Evolutionary conservation across 1,284 basidiomycete genomes (phyloP), one percentile per base, ranked within the genome.

Genomic region (Sanghuangporus baumii): DNA sequence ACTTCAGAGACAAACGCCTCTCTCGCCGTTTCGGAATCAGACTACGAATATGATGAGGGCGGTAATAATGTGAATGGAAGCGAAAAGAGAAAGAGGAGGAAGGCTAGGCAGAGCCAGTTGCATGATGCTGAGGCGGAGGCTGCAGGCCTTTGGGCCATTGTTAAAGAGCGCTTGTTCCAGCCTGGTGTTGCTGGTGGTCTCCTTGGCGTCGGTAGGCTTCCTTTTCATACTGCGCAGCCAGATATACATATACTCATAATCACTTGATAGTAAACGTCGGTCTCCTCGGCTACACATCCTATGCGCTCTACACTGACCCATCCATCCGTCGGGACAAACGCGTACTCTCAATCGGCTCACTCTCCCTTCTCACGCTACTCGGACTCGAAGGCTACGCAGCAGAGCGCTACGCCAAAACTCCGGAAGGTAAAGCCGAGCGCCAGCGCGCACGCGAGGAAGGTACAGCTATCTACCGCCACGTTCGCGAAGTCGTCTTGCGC

Each of bases 171-270:
- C 63, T 67, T 92, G 36, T 75, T 91, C 61, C 81, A 83, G 36
- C 90, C 89, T 18, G 82, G 83, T 38, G 84, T 89, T 59, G 86
- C 87, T 6, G 88, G 90, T 51, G 89, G 91, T 52, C 75, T 91
- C 20, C 67, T 92, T 66, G 89, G 89, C 60, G 73, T 92, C 7
- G 62, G 62, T 60, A 46, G 11, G 46, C 51, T 9, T 16, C 26
- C 8, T n/a, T 43, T 41, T 9, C 16, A n/a, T 55, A 16, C 38
- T 18, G 11, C 14, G n/a, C n/a, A n/a, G n/a, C 0, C 31, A 8
- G n/a, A 3, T 11, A 2, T 12, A 40, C 31, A 31, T 11, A 41
- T 47, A 16, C 8, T 50, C 12, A 52, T 18, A 16, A 20, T 6
- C n/a, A n/a, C 41, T 20, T 59, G 56, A 0, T 65, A 89, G 89